Evolutionary conservation across 1,284 basidiomycete genomes (phyloP), one percentile per base, ranked within the genome.

Genomic region (Tremellales sp.): DNA sequence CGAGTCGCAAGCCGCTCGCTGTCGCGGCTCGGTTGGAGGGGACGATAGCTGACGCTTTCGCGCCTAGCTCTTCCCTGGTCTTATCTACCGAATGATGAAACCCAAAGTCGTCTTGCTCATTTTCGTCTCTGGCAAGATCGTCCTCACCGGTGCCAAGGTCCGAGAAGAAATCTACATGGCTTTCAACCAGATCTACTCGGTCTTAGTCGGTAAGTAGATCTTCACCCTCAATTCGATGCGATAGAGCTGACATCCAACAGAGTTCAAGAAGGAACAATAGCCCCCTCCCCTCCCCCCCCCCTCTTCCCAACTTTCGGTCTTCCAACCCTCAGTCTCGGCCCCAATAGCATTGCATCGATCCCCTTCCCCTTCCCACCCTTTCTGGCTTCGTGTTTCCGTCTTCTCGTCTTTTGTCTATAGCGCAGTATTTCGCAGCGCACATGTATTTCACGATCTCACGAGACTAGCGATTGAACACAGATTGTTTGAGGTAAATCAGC

Each of bases 11-110:
- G n/a, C n/a, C n/a, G n/a, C n/a, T n/a, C n/a, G n/a, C n/a, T n/a
- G n/a, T n/a, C n/a, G n/a, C 19, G 36, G 7, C 37, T 49, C 36
- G 19, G 22, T 40, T 33, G 41, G n/a, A 26, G 4, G 31, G 21
- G n/a, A 15, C 19, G 33, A 24, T 15, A 17, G 37, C 21, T 33
- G 29, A 8, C 10, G 29, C 10, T 33, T 8, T 33, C 29, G 29
- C 29, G 29, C 29, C 29, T 33, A 97, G 90, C 79, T 98, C 49
- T 98, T 99, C 84, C 96, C 96, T 51, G 94, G 96, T 66, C 81
- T 99, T 41, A 98, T 99, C 73, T 98, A 99, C 72, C 89, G 96
- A 64, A 98, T 98, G 96, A 89, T 97, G 77, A 97, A 98, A 76
- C 96, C 96, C 12, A 99, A 98, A 77, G 96, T 99, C 58, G 96